Evolutionary conservation across 306 rosid species (phyloP).

Genomic region (Hippophae tibetana): DNA sequence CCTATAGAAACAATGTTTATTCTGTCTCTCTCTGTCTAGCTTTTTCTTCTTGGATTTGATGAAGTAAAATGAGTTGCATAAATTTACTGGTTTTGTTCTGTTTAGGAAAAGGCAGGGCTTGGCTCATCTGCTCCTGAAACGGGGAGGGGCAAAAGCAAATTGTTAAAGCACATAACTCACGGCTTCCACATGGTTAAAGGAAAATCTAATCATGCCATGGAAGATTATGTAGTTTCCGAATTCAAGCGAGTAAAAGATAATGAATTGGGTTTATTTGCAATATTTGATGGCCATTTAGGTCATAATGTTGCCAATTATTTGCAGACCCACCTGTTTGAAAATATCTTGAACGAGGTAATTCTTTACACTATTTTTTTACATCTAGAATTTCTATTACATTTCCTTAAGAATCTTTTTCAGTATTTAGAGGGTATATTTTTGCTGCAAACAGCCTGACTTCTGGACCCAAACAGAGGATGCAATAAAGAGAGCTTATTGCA

Average conservation of each 20-base stretch:
- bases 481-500: conserved; percentile 41
- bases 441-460: conserved; percentile 40
- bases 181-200: conserved; percentile 64
- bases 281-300: conserved; percentile 70
- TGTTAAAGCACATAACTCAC: conserved; percentile 33
- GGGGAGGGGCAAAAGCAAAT: conserved; percentile 54
- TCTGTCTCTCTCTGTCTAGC: too few species aligned
- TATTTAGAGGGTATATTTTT: conserved; percentile 3
- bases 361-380: neutral
- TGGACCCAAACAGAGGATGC: conserved; percentile 42
- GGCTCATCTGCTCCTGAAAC: conserved; percentile 32
- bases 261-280: conserved; percentile 59
- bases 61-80: neutral
- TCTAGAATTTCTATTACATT: neutral
- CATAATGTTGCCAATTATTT: conserved; percentile 58
- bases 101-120: conserved; percentile 11
- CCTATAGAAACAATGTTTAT: neutral
- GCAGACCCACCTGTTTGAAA: conserved; percentile 46
- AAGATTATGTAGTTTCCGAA: conserved; percentile 52
- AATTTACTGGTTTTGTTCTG: neutral
- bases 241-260: conserved; percentile 38
- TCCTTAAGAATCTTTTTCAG: neutral
- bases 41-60: too few species aligned
- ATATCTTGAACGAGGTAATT: conserved; percentile 48
- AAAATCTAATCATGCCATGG: conserved; percentile 58